Percentiles rank a stretch among this genome's conserved stretches.
phyloP scores from a whole-genome alignment of 2,329 filamentous ascomycete species.

The Microdochium paspali region DNA sequence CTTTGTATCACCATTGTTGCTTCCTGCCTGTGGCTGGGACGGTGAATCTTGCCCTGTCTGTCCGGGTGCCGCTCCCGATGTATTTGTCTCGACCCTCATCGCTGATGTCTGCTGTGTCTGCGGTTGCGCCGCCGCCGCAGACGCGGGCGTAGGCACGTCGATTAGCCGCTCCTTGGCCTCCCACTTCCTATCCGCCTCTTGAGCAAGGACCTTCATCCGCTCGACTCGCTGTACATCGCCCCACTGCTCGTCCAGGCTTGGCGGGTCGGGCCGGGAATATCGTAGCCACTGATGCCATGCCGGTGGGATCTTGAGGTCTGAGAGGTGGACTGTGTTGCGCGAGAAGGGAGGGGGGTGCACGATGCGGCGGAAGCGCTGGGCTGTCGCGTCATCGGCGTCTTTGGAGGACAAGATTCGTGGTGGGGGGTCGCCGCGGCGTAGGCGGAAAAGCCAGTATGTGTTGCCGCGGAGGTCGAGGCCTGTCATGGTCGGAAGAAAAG shows the following conservation, averaged over 20 bases:
- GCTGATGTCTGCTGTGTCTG: conserved; percentile 6
- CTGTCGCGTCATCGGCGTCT: conserved; percentile 13
- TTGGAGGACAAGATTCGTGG: conserved; percentile 5
- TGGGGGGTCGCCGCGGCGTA: conserved; percentile 27
- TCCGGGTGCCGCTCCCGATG: too few species aligned
- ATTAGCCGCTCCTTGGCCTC: conserved; percentile 40
- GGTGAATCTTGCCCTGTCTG: not conserved
- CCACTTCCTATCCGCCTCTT: conserved; percentile 55
- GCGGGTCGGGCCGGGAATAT: conserved; percentile 44
- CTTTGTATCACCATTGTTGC: not conserved
- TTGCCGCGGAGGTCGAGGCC: conserved; percentile 57
- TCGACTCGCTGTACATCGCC: conserved; percentile 42
- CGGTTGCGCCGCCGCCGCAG: conserved; percentile 4
- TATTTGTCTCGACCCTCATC: not conserved
- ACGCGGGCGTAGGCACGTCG: conserved; percentile 4
- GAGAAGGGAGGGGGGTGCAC: conserved; percentile 48
- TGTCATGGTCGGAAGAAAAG: too few species aligned
- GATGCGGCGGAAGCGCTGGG: conserved; percentile 48
- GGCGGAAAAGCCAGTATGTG: conserved; percentile 60
- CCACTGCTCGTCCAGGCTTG: conserved; percentile 46
- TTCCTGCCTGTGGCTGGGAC: too few species aligned
- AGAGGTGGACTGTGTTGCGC: conserved; percentile 39
- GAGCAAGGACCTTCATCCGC: conserved; percentile 45
- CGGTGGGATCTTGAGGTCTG: conserved; percentile 47
- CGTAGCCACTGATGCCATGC: conserved; percentile 64